phyloP scores from a whole-genome alignment of 495 filamentous ascomycete species.

The Jackrogersella minutella region DNA sequence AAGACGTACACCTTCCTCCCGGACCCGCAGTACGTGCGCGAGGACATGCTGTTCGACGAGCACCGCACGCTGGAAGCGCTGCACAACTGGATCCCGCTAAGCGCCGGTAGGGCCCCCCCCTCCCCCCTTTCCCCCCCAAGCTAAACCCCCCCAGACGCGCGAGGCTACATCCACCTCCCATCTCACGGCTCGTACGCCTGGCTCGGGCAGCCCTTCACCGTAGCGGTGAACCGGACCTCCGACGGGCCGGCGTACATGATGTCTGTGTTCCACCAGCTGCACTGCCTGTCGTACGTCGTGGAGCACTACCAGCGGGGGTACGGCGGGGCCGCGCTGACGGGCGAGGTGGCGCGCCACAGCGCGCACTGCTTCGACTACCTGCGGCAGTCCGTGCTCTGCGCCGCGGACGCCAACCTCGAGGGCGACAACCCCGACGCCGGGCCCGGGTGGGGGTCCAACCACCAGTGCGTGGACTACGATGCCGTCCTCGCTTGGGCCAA shows the following conservation, averaged over 20 bases:
- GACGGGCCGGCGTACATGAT: slow-evolving; percentile 59
- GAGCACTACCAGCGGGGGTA: slow-evolving; percentile 53
- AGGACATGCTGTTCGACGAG: slow-evolving; percentile 56
- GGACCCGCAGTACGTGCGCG: slow-evolving; percentile 49
- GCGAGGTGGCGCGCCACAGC: slow-evolving; percentile 55
- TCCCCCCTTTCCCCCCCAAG: no score
- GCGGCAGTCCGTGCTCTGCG: slow-evolving; percentile 57
- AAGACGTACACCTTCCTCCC: slow-evolving; percentile 53
- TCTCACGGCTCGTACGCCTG: slow-evolving; percentile 44
- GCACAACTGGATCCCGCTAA: slow-evolving; percentile 57
- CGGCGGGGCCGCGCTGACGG: slow-evolving; percentile 46
- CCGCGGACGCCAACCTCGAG: slow-evolving; percentile 57
- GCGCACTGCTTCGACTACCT: slow-evolving; percentile 61
- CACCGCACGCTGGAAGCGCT: slow-evolving; percentile 50
- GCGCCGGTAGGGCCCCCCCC: slow-evolving; percentile 40
- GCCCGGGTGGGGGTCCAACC: slow-evolving; percentile 54
- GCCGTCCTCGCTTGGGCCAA: slow-evolving; percentile 53
- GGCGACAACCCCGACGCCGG: slow-evolving; percentile 53
- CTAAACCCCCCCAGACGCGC: slow-evolving; percentile 37
- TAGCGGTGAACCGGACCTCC: slow-evolving; percentile 42
- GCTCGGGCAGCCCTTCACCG: slow-evolving; percentile 50
- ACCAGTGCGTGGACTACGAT: slow-evolving; percentile 53
- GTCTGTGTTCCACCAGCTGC: slow-evolving; percentile 61
- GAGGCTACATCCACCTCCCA: slow-evolving; percentile 53
- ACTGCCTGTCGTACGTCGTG: slow-evolving; percentile 58